Conservation (phyloP, 2,329 filamentous ascomycete genomes). For the Clathrospora elynae region DNA sequence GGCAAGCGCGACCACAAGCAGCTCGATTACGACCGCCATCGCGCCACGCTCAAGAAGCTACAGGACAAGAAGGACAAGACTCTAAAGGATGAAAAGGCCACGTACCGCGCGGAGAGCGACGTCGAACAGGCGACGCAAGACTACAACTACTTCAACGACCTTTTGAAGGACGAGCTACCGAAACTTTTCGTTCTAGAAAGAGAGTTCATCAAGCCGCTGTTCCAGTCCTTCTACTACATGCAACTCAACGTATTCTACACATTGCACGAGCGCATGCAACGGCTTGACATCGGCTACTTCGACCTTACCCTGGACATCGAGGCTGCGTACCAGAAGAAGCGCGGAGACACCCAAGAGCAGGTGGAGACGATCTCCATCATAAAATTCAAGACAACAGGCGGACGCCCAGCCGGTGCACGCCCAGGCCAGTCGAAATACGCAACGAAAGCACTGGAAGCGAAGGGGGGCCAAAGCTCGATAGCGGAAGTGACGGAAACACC, state of each 20-base stretch:
- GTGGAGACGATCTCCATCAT: constrained; percentile 85
- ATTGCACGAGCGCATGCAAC: constrained; percentile 96
- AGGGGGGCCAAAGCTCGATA: constrained; percentile 38
- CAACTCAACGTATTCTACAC: constrained; percentile 99
- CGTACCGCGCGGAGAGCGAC: constrained; percentile 94
- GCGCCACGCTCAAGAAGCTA: constrained; percentile 83
- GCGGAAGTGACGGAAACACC: constrained; percentile 44
- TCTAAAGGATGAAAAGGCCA: constrained; percentile 94
- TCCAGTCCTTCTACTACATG: constrained; percentile 99
- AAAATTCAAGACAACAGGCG: constrained; percentile 88
- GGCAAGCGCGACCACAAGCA: constrained; percentile 96
- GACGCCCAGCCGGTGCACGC: constrained; percentile 48
- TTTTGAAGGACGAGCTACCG: constrained; percentile 93
- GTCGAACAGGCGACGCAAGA: constrained; percentile 91
- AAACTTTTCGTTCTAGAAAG: constrained; percentile 87
- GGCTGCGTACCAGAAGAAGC: constrained; percentile 86
- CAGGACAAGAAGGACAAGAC: constrained; percentile 97
- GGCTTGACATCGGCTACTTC: constrained; percentile 96
- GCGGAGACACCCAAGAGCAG: constrained; percentile 82
- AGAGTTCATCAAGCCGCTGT: constrained; percentile 94
- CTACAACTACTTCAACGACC: constrained; percentile 96
- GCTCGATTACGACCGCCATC: constrained; percentile 91
- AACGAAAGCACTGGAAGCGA: constrained; percentile 47
- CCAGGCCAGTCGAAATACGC: constrained; percentile 47
- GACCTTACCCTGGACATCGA: constrained; percentile 89